Percentiles rank a stretch among this genome's conserved stretches.
Conservation (phyloP, 345 rosid genomes). For the Eucalyptus paniculata region DNA sequence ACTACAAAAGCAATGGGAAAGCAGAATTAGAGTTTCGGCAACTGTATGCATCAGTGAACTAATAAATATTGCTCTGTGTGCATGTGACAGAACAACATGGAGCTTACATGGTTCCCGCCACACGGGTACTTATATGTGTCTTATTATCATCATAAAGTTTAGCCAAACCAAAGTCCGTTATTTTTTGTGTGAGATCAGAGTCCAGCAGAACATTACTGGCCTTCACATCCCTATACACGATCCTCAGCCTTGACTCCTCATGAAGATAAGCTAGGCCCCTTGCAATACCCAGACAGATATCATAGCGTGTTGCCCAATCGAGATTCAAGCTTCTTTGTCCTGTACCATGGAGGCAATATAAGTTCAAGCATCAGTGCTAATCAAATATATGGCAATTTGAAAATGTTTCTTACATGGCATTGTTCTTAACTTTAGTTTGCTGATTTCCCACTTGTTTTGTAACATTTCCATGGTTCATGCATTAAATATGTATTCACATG, state of each 20-base stretch:
- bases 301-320: slow-evolving; percentile 21
- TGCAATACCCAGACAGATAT: slow-evolving; percentile 40
- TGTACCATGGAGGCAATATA: background rate
- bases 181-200: slow-evolving; percentile 27
- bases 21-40: background rate
- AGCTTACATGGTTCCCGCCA: slow-evolving; percentile 48
- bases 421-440: no score
- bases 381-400: no score
- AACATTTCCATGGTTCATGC: no score
- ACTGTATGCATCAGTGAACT: background rate
- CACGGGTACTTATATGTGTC: slow-evolving; percentile 45
- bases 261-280: slow-evolving; percentile 57
- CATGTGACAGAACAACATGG: background rate
- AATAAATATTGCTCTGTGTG: no score
- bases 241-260: slow-evolving; percentile 45
- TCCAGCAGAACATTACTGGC: slow-evolving; percentile 41
- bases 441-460: no score
- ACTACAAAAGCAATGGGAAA: background rate
- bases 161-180: slow-evolving; percentile 52
- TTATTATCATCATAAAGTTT: slow-evolving; percentile 42
- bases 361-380: background rate
- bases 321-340: slow-evolving; percentile 24
- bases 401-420: no score
- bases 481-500: no score
- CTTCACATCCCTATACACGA: slow-evolving; percentile 46